Conservation (phyloP, 768 basidiomycete genomes). For the Nidula microcarpa region DNA sequence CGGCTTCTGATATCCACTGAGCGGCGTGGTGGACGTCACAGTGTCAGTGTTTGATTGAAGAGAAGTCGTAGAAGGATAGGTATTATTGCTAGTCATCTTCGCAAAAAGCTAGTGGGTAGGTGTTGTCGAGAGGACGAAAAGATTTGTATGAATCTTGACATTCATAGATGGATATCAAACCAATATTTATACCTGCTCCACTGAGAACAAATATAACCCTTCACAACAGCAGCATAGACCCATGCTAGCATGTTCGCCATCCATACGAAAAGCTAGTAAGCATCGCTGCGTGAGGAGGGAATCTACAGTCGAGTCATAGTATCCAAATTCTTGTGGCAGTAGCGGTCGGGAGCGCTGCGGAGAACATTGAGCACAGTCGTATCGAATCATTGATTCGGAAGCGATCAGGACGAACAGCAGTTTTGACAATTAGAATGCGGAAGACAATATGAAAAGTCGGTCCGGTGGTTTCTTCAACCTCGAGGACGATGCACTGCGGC, state of each 20-base stretch:
- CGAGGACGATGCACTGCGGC: too few relatives aligned
- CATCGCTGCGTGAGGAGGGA: too few relatives aligned
- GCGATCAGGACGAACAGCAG: neutral
- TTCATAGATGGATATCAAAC: too few relatives aligned
- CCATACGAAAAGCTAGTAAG: too few relatives aligned
- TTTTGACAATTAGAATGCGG: neutral
- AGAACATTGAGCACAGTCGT: neutral
- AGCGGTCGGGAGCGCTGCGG: neutral
- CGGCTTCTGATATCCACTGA: constrained; percentile 9
- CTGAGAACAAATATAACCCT: too few relatives aligned
- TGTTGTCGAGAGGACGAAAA: too few relatives aligned
- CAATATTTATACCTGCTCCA: too few relatives aligned
- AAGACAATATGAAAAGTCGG: neutral
- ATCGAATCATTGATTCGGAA: neutral
- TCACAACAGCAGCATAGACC: too few relatives aligned
- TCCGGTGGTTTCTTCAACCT: neutral
- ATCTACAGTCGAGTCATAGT: too few relatives aligned
- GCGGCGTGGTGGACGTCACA: constrained; percentile 13
- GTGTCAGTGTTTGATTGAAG: constrained; percentile 18
- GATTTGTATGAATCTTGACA: too few relatives aligned
- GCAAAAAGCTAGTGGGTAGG: neutral
- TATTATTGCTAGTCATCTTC: neutral
- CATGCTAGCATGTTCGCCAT: too few relatives aligned
- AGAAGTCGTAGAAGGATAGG: constrained; percentile 13
- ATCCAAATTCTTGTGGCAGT: neutral